Percentiles rank a stretch among this genome's conserved stretches.
Evolutionary conservation across 169 alveolate genomes (phyloP).

Genomic region (Eimeria praecox): DNA sequence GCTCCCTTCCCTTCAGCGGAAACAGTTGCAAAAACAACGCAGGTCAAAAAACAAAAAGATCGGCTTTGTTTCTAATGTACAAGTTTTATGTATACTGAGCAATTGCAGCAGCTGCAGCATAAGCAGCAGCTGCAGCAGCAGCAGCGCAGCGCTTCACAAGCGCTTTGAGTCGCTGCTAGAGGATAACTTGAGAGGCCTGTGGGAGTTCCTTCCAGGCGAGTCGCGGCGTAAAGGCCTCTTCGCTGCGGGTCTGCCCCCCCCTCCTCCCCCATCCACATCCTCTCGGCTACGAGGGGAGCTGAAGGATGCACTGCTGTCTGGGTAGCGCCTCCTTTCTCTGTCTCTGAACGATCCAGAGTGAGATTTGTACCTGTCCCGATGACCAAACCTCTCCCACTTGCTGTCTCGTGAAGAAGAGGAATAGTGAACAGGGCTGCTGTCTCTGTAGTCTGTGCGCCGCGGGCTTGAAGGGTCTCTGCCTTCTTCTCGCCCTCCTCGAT

Average conservation of each 20-base stretch:
- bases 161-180: conserved; percentile 33
- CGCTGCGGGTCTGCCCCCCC: conserved; percentile 44
- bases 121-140: conserved; percentile 15
- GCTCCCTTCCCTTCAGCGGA: conserved; percentile 36
- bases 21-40: conserved; percentile 14
- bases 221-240: conserved; percentile 60
- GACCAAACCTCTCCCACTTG: conserved; percentile 55
- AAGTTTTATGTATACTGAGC: background rate
- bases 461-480: conserved; percentile 9
- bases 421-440: conserved; percentile 53
- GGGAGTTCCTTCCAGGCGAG: conserved; percentile 37
- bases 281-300: background rate
- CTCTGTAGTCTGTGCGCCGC: conserved; percentile 18
- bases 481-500: conserved; percentile 43
- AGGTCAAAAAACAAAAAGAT: background rate
- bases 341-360: conserved; percentile 29
- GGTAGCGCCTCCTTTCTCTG: conserved; percentile 61
- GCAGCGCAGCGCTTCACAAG: conserved; percentile 41
- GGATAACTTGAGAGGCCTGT: conserved; percentile 30
- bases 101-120: conserved; percentile 18
- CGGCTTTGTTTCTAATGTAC: background rate
- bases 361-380: conserved; percentile 48
- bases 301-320: background rate
- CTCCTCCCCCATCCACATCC: background rate
- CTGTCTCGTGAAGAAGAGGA: conserved; percentile 25